Evolutionary conservation across 306 rosid species (phyloP), one percentile per base, ranked within the genome.

Genomic region (Cucumis hystrix): DNA sequence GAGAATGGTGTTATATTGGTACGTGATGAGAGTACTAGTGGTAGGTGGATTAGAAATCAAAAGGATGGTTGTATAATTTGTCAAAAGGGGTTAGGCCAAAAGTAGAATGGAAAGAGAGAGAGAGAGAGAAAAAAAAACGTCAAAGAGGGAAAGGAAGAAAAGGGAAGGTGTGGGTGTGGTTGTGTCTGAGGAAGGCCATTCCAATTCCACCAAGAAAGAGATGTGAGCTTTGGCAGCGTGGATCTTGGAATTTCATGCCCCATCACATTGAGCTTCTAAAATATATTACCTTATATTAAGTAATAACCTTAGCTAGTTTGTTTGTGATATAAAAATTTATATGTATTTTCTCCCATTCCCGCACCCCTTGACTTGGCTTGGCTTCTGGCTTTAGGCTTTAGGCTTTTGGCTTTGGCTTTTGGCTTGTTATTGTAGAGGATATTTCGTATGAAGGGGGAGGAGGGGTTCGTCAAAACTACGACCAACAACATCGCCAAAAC

Each of bases 381-480:
- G 25, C 25, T 23, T 23, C 1, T 28, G 30, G 30, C 30, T 28
- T 28, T 28, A 0, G 30, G 30, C 3, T 28, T 28, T 28, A 0
- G 37, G 37, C 59, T 61, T 40, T 28, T 28, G 30, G 30, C 30
- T 28, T 28, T 28, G 30, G 30, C 3, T 28, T 28, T 28, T 28
- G 37, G 37, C 59, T 61, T 40, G 20, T 35, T 67, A 40, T 67
- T 8, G 54, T 33, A 0, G 0, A 21, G 25, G 25, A 35, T 64
- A 68, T 39, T 68, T 21, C 35, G 10, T 68, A 41, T 65, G 21
- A 10, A 7, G 6, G 57, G 57, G 57, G 18, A 8, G 1, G 20
- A 18, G 56, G 18, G 56, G 33, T 12, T 41, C n/a, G 74, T 68
- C 74, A 68, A 68, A 68, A 43, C 74, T 68, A 68, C 74, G 74